These are phyloP conservation scores for Blepharisma stoltei DNA, from an alignment of 73 alveolate genomes.

Conservation along the genomic window DNA sequence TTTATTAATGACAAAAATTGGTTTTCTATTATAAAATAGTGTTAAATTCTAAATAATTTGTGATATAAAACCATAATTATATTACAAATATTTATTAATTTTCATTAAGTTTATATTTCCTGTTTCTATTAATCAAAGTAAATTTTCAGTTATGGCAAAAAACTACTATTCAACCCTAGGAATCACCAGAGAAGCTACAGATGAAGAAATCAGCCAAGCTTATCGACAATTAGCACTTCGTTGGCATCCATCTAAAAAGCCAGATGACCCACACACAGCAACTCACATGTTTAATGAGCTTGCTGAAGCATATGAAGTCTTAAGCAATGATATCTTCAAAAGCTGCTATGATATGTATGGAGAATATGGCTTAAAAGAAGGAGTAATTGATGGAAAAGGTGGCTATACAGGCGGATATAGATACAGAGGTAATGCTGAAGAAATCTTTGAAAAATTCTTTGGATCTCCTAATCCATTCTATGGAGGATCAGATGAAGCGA, in stretches of 20 bases:
- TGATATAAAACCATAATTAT: no score
- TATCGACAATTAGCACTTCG: slow-evolving; percentile 74
- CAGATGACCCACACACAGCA: slow-evolving; percentile 71
- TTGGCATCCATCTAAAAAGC: slow-evolving; percentile 86
- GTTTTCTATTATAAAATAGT: no score
- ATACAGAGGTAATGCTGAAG: slow-evolving; percentile 89
- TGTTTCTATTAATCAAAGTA: no score
- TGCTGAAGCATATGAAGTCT: slow-evolving; percentile 94
- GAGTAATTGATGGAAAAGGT: slow-evolving; percentile 62
- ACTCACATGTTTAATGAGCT: slow-evolving; percentile 74
- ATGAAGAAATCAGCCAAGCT: slow-evolving; percentile 82
- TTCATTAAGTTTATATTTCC: no score
- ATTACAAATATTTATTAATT: no score
- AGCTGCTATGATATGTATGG: slow-evolving; percentile 87
- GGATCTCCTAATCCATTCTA: slow-evolving; percentile 91
- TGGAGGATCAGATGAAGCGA: slow-evolving; percentile 49
- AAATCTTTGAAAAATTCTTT: slow-evolving; percentile 89
- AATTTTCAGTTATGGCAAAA: slow-evolving; percentile 44
- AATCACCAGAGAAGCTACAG: slow-evolving; percentile 70
- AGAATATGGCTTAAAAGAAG: slow-evolving; percentile 85
- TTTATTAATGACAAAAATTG: no score
- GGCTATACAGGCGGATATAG: slow-evolving; percentile 85
- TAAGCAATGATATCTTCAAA: slow-evolving; percentile 68
- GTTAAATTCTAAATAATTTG: no score
- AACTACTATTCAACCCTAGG: slow-evolving; percentile 85